Evolutionary conservation across 106 monocot genomes (phyloP), one percentile per base, ranked within the genome.

Genomic region (Apostasia ramifera): DNA sequence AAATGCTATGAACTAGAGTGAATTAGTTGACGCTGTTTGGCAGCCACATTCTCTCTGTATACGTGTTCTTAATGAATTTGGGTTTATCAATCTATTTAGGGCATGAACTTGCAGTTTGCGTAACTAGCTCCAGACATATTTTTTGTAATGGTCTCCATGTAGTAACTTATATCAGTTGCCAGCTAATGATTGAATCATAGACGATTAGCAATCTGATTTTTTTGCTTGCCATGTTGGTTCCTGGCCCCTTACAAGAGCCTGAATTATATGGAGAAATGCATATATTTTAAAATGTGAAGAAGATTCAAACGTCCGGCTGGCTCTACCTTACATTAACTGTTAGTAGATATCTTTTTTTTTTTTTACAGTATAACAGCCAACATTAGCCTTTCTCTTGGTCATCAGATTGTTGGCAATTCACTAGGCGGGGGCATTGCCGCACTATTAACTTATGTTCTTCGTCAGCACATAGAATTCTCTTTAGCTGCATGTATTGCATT

Each of bases 401-500:
- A 40, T 75, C 71, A 91, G 90, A 86, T 91, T 70, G 78, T 86
- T 81, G 90, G 90, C 13, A 86, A 91, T 72, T 91, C 90, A 61
- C 70, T 91, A 71, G 90, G 90, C 47, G 90, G 83, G 79, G 81
- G 79, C 7, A 74, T 83, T 71, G 90, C 86, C 67, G 80, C 83
- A 61, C 56, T 91, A 47, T 73, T 91, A 60, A 79, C 90, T 3
- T 91, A 84, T 59, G 86, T 91, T 64, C 86, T 91, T 71, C 78
- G 81, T 7, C 86, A 91, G 55, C 72, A 62, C 72, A 73, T 74
- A 68, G 81, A 91, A 55, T 81, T 91, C 7, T 83, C 81, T 11
- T 86, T 86, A 47, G 73, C 72, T 61, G 86, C 86, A 3, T 86
- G 86, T 66, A 59, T 91, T 74, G 79, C 86, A 71, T 91, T 83